Evolutionary conservation across 164 flowering plant genomes (phyloP).

Genomic region (Nymphaea colorata): DNA sequence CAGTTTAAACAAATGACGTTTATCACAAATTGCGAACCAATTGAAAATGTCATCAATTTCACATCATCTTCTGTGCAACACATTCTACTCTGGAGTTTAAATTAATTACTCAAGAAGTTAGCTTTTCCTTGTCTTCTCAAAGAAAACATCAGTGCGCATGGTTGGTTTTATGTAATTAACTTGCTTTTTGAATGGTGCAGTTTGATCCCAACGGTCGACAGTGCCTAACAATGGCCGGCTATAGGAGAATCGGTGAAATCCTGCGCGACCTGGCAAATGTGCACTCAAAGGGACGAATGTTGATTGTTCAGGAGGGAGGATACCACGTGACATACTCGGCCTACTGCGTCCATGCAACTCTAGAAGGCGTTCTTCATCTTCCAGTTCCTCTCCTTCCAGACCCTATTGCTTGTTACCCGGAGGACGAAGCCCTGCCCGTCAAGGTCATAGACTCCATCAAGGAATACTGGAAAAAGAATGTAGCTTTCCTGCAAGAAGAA

Average conservation of each 20-base stretch:
- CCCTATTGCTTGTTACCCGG: slow-evolving; percentile 79
- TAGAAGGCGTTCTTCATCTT: slow-evolving; percentile 77
- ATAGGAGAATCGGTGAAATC: slow-evolving; percentile 44
- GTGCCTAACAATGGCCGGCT: slow-evolving; percentile 91
- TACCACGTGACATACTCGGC: slow-evolving; percentile 95
- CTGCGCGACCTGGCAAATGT: slow-evolving; percentile 40
- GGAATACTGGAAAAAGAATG: slow-evolving; percentile 22
- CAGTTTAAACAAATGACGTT: too few relatives aligned
- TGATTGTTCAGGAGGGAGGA: slow-evolving; percentile 94
- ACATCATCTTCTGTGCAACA: too few relatives aligned
- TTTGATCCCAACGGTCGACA: slow-evolving; percentile 98
- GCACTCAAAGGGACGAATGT: slow-evolving; percentile 50
- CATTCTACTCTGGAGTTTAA: too few relatives aligned
- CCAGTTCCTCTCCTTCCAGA: slow-evolving; percentile 48
- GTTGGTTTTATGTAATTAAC: too few relatives aligned
- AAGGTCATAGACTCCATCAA: slow-evolving; percentile 47
- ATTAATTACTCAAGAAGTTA: too few relatives aligned
- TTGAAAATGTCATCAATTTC: too few relatives aligned
- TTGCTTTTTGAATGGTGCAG: slow-evolving; percentile 20
- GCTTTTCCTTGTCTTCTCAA: neutral
- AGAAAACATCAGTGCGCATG: too few relatives aligned
- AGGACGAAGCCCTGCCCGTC: slow-evolving; percentile 45
- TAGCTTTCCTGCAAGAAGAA: slow-evolving; percentile 25
- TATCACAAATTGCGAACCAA: too few relatives aligned
- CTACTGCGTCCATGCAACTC: slow-evolving; percentile 82